A percentile compares a stretch with the other conserved stretches of the same genome.
Evolutionary conservation across 306 rosid species (phyloP).

Genomic region (Castanea crenata): DNA sequence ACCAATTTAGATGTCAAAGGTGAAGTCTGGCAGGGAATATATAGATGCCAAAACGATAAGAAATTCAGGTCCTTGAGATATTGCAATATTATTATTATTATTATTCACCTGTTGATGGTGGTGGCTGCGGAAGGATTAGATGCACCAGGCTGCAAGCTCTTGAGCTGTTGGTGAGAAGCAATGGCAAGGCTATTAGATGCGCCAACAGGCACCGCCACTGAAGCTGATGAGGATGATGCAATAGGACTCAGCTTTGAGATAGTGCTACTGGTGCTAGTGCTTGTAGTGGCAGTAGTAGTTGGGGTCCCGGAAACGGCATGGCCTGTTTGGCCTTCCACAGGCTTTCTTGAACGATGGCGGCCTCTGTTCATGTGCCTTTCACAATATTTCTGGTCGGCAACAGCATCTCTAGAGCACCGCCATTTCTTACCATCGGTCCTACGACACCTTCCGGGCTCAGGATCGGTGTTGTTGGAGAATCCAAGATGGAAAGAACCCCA

Average conservation of each 20-base stretch:
- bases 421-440: constrained; percentile 99
- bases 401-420: constrained; percentile 99
- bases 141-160: constrained; percentile 47
- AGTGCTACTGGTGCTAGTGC: constrained; percentile 9
- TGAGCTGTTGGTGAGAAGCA: constrained; percentile 51
- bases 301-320: constrained; percentile 50
- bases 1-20: not conserved
- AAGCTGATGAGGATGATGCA: constrained; percentile 34
- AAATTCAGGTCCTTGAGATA: not conserved
- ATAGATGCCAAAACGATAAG: constrained; percentile 6
- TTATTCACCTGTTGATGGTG: constrained; percentile 57
- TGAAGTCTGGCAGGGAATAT: not conserved
- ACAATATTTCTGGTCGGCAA: constrained; percentile 87
- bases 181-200: constrained; percentile 41
- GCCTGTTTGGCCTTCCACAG: constrained; percentile 99
- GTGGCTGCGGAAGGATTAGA: constrained; percentile 47
- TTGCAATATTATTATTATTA: too few relatives aligned
- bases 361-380: constrained; percentile 96
- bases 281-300: constrained; percentile 4
- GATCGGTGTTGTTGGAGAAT: constrained; percentile 86
- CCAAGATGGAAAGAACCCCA: constrained; percentile 95
- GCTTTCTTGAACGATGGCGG: constrained; percentile 99
- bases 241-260: constrained; percentile 35
- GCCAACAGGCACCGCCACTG: constrained; percentile 34
- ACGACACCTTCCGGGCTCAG: constrained; percentile 98